Base-by-base conservation (phyloP, 345 rosid species). In the Pistacia integerrima region DNA sequence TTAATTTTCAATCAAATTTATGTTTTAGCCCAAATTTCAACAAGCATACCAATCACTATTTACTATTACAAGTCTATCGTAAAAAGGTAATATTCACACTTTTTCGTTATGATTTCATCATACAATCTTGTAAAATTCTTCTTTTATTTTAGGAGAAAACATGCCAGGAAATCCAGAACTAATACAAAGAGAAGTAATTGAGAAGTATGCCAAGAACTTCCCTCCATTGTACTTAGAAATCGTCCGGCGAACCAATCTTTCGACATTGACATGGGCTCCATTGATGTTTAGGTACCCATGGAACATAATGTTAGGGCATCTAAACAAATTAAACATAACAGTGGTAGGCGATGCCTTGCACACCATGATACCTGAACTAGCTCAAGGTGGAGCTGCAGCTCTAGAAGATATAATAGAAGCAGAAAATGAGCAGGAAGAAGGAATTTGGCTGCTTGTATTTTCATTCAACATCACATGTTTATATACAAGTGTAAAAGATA, bases 321-420 rank as follows among this genome's bases (percentile, higher is more conserved):
- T 84, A 9, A 83, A 81, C 69, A 77, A 74, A 44, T 74, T 77
- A 5, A 87, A 83, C 44, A 49, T 87, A 1, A 85, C 86, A 0
- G 81, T 87, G 22, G 88, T 82, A 0, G 89, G 93, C 0, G 89
- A 89, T 16, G 89, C 91, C 8, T 84, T 86, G 82, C 93, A 89
- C 25, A 84, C 88, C 8, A 87, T 81, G 84, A 89, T 86, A 0
- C 90, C 88, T 49, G 84, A 87, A 22, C 74, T 87, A 4, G 86
- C 72, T 11, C 89, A 87, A 73, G 90, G 93, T 0, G 90, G 84
- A 0, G 72, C 87, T 22, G 20, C 76, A 0, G 85, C 88, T 0
- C 64, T 83, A 14, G 90, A 87, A 74, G 91, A 87, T 22, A 22
- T 22, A 22, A 22, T 22, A 22, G 22, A 22, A 22, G 22, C 22